Conservation (phyloP, 768 basidiomycete species). For the Boletus patriciae region DNA sequence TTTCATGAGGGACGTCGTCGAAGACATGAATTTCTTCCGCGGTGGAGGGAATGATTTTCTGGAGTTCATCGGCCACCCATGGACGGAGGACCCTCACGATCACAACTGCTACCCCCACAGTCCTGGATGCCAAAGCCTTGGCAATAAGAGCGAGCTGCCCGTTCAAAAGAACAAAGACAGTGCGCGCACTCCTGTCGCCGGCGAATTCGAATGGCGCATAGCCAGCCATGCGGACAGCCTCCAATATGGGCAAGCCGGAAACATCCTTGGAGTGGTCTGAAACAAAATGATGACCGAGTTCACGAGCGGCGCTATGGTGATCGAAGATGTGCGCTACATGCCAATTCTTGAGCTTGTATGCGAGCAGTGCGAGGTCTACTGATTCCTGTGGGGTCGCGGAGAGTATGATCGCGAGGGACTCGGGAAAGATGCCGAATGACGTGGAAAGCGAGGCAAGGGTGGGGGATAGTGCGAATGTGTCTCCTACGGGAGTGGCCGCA, state of each 20-base stretch:
- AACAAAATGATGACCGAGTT: slow-evolving; percentile 58
- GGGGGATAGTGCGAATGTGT: slow-evolving; percentile 71
- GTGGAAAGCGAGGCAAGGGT: slow-evolving; percentile 69
- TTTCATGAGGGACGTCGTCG: slow-evolving; percentile 69
- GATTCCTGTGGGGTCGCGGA: slow-evolving; percentile 85
- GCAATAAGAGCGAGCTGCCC: slow-evolving; percentile 71
- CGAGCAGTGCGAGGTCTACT: slow-evolving; percentile 69
- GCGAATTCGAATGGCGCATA: slow-evolving; percentile 76
- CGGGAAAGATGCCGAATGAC: slow-evolving; percentile 58
- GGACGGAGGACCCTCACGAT: slow-evolving; percentile 80
- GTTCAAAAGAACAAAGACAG: slow-evolving; percentile 71
- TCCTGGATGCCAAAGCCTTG: slow-evolving; percentile 47
- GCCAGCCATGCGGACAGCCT: slow-evolving; percentile 56
- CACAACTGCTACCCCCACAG: slow-evolving; percentile 60
- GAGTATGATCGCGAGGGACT: slow-evolving; percentile 69
- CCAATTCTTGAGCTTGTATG: slow-evolving; percentile 64
- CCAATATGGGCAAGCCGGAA: slow-evolving; percentile 38
- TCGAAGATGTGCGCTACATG: slow-evolving; percentile 93
- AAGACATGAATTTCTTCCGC: slow-evolving; percentile 66
- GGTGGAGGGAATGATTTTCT: slow-evolving; percentile 55
- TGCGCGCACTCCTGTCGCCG: slow-evolving; percentile 62
- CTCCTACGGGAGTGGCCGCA: slow-evolving; percentile 62
- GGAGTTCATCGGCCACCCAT: slow-evolving; percentile 72
- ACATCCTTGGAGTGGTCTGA: slow-evolving; percentile 37
- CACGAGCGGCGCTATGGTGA: slow-evolving; percentile 76